These are phyloP conservation scores for Pseudogymnoascus sp. DNA, from an alignment of 2,329 filamentous ascomycete species.

Conservation along the genomic window DNA sequence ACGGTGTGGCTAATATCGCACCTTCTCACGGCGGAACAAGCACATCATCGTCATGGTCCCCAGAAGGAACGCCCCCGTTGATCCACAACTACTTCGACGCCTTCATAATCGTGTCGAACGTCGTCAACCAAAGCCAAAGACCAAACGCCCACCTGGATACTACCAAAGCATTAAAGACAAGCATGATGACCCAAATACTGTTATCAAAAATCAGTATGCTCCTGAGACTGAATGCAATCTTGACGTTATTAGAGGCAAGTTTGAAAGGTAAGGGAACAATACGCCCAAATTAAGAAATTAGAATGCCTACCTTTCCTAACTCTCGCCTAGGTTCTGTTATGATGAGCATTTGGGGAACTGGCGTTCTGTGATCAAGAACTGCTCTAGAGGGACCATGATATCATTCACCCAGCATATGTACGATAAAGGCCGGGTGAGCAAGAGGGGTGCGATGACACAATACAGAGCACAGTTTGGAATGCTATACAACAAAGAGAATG, in stretches of 20 bases:
- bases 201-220: conserved; percentile 3
- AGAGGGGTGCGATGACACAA: no score
- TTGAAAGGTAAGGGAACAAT: conserved; percentile 17
- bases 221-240: conserved; percentile 24
- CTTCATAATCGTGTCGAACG: conserved; percentile 13
- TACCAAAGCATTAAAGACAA: conserved; percentile 12
- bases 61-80: background rate
- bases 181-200: conserved; percentile 11
- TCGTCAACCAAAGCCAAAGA: conserved; percentile 13
- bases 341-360: no score
- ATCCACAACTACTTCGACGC: conserved; percentile 7
- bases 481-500: conserved; percentile 8
- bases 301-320: no score
- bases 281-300: no score
- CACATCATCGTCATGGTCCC: background rate
- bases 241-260: conserved; percentile 21
- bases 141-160: conserved; percentile 12
- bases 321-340: no score
- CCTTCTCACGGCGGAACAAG: background rate
- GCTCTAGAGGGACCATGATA: no score
- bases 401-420: no score
- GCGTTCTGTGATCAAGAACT: no score
- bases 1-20: background rate
- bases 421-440: no score
- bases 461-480: no score